Base-by-base conservation (phyloP, 208 protist species). In the Leishmania lainsoni region DNA sequence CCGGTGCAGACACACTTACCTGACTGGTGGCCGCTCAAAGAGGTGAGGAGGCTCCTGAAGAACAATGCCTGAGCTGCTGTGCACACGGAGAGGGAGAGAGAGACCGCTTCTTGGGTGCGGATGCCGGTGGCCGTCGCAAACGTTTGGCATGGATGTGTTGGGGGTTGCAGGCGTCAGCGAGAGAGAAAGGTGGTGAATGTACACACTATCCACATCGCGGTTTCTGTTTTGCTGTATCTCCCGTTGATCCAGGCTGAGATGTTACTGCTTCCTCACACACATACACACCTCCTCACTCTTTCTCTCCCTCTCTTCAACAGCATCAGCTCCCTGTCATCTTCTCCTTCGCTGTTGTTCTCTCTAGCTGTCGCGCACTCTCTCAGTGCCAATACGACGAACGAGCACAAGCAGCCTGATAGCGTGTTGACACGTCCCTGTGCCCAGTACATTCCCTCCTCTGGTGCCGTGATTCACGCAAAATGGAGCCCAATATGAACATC, bases 11-110 rank as follows among this genome's bases (percentile, higher is more conserved):
- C 79, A 35, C 70, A 69, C 12, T 83, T 97, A 51, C 94, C 94
- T 0, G 75, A 78, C 20, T 97, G 94, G 93, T 97, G 94, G 93
- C 90, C 92, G 14, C 72, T 76, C 26, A 92, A 90, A 86, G 84
- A 92, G 69, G 81, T 97, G 66, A 86, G 86, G 79, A 97, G 95
- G 77, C 73, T 94, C 35, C 78, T 96, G 22, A 91, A 91, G 78
- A 90, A 90, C 76, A 91, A 89, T 61, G 42, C 63, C 29, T 79
- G 63, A 83, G 65, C 45, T 26, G 14, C 39, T 32, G 42, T 9
- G 49, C 48, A 22, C 42, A 61, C 14, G 39, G 22, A 54, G 42
- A 45, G 42, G 6, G 42, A 42, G 35, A n/a, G 20, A 63, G 58
- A 63, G 58, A 17, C 2, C 20, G 54, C 48, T 45, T 52, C 26